These are phyloP conservation scores for Osmozyma mogii DNA, from an alignment of 805 yeast species.

Conservation along the genomic window DNA sequence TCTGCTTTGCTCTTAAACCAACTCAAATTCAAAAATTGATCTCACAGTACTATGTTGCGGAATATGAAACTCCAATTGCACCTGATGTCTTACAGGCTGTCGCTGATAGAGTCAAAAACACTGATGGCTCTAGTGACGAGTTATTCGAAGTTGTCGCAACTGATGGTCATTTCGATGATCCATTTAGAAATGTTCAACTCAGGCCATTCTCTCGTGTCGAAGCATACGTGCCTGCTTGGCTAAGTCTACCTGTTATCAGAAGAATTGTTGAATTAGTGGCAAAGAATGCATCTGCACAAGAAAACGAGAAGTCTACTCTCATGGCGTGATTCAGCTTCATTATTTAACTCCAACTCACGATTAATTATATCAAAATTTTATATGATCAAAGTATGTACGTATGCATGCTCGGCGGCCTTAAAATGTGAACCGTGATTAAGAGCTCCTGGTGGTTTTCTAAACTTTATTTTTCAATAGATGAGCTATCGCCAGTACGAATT, in stretches of 20 bases:
- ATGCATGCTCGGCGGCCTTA: no score
- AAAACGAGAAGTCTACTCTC: no score
- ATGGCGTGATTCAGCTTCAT: no score
- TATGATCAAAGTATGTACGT: no score
- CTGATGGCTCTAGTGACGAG: constrained; percentile 49
- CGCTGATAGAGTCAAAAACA: constrained; percentile 66
- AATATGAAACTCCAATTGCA: constrained; percentile 88
- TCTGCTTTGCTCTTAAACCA: constrained; percentile 89
- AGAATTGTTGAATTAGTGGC: constrained; percentile 84
- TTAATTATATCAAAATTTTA: no score
- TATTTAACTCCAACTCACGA: no score
- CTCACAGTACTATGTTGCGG: constrained; percentile 83
- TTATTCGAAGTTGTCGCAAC: constrained; percentile 64
- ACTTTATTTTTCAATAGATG: no score
- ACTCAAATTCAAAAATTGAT: constrained; percentile 92
- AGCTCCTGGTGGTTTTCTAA: no score
- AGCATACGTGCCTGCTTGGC: constrained; percentile 92
- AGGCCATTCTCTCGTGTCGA: constrained; percentile 76
- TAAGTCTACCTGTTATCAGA: constrained; percentile 82
- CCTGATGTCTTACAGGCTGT: constrained; percentile 72
- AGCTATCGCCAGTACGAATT: no score
- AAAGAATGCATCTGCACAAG: constrained; percentile 69
- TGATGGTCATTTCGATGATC: constrained; percentile 75
- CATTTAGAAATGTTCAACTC: constrained; percentile 65
- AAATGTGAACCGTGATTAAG: no score